Evolutionary conservation across 768 basidiomycete genomes (phyloP), one percentile per base, ranked within the genome.

Genomic region (Xerocomellus dryophilus): DNA sequence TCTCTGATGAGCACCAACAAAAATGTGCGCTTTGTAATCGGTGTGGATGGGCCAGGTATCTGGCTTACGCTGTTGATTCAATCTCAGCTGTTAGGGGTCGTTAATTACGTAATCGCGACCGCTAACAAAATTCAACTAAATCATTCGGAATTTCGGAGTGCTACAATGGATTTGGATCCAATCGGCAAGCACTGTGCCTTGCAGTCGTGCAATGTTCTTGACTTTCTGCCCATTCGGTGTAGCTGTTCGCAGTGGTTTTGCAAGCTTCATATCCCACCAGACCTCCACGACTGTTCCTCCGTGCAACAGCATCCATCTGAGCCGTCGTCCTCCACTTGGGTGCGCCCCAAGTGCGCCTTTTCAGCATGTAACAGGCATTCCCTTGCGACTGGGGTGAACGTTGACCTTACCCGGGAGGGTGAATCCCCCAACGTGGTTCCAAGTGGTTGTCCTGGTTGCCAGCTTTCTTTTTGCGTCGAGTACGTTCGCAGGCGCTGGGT

Each of bases 181-280:
- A 73, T 90, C 55, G 90, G 90, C 50, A 73, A 78, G 42, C 83
- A 81, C 59, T 93, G 90, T 66, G 73, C 84, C n/a, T 57, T 80
- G 45, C 46, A 74, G 9, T 70, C 76, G 15, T 93, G 90, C 75
- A 76, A 78, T 49, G 59, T 75, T 34, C 72, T 85, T 59, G 90
- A 92, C 71, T 87, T 92, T 56, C 77, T 93, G 0, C 91, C 91
- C n/a, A 83, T 89, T 54, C 68, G 71, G 46, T 93, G 91, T 64
- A 61, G 62, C 27, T 93, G 91, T 71, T 63, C 74, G 42, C 66
- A 66, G 34, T 67, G 74, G 53, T 91, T 82, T 69, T 93, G 90
- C 73, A 75, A 74, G 11, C 67, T 78, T 35, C 90, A 93, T 65
- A 77, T 83, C 52, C 61, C 73, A 14, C 78, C 81, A 8, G 81